These are phyloP conservation scores for Carex scoparia DNA, from an alignment of 176 grass and related monocot genomes.

Conservation along the genomic window DNA sequence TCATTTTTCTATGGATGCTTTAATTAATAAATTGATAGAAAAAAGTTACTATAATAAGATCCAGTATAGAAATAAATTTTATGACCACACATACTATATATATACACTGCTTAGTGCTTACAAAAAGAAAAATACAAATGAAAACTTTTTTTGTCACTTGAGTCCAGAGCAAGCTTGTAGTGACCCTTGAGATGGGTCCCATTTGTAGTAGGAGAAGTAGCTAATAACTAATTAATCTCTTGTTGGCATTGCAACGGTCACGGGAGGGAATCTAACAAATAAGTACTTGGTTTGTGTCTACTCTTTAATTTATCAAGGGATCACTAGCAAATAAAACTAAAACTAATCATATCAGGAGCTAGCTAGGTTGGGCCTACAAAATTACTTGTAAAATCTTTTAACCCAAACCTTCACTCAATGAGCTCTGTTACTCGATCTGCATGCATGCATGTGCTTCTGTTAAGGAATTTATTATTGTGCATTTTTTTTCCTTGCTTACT, in stretches of 20 bases:
- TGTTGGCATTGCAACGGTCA: conserved; percentile 20
- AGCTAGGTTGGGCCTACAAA: conserved; percentile 17
- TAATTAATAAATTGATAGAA: background rate
- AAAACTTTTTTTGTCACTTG: background rate
- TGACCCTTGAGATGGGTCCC: background rate
- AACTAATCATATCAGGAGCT: background rate
- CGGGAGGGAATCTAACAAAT: conserved; percentile 6
- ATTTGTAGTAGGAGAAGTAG: background rate
- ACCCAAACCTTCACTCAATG: conserved; percentile 25
- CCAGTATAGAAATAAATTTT: background rate
- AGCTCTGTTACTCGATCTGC: background rate
- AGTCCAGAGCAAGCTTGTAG: background rate
- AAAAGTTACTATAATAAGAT: background rate
- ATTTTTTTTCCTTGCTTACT: background rate
- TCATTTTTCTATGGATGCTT: background rate
- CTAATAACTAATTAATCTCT: conserved; percentile 11
- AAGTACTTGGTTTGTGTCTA: conserved; percentile 26
- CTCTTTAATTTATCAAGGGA: conserved; percentile 9
- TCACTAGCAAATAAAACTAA: conserved; percentile 1
- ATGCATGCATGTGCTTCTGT: background rate
- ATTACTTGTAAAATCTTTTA: conserved; percentile 27
- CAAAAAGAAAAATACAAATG: background rate
- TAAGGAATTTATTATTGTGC: background rate
- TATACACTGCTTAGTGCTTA: background rate
- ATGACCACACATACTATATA: background rate